A percentile compares a stretch with the other conserved stretches of the same genome.
These are phyloP conservation scores for Cinnamomum micranthum DNA, from an alignment of 164 flowering plant species.

Conservation along the genomic window DNA sequence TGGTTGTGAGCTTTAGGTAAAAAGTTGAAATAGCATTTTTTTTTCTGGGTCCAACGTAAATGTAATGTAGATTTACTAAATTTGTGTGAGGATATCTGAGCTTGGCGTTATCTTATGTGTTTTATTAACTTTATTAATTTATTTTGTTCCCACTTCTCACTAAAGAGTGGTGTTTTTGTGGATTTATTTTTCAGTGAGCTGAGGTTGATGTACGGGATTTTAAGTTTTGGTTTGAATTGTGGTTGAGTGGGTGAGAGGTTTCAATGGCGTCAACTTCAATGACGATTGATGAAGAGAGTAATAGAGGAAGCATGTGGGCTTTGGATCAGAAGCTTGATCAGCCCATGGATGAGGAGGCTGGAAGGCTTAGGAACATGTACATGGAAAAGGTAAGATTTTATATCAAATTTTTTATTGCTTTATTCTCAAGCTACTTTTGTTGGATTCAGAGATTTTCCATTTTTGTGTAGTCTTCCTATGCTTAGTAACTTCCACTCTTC, in stretches of 20 bases:
- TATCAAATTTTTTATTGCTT: not conserved
- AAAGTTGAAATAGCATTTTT: not conserved
- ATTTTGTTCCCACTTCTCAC: not conserved
- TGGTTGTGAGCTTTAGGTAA: not conserved
- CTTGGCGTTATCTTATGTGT: not conserved
- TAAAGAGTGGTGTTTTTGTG: not conserved
- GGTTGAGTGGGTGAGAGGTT: not conserved
- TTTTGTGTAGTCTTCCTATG: not conserved
- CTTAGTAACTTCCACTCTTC: not conserved
- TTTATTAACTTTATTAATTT: not conserved
- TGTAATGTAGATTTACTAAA: not conserved
- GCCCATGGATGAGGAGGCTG: slow-evolving; percentile 99
- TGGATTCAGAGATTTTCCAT: too few species aligned
- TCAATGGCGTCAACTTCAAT: slow-evolving; percentile 22
- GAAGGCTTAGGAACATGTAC: slow-evolving; percentile 64
- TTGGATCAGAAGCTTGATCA: slow-evolving; percentile 96
- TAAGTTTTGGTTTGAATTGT: not conserved
- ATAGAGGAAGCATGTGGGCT: slow-evolving; percentile 85
- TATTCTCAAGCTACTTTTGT: not conserved
- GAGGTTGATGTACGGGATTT: not conserved
- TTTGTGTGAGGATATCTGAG: not conserved
- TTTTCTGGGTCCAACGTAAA: not conserved
- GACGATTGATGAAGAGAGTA: slow-evolving; percentile 33
- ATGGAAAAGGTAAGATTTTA: slow-evolving; percentile 59
- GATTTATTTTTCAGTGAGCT: not conserved